Percentiles rank a stretch among this genome's conserved stretches.
Conservation (phyloP, 106 monocot species). For the Narthecium ossifragum region DNA sequence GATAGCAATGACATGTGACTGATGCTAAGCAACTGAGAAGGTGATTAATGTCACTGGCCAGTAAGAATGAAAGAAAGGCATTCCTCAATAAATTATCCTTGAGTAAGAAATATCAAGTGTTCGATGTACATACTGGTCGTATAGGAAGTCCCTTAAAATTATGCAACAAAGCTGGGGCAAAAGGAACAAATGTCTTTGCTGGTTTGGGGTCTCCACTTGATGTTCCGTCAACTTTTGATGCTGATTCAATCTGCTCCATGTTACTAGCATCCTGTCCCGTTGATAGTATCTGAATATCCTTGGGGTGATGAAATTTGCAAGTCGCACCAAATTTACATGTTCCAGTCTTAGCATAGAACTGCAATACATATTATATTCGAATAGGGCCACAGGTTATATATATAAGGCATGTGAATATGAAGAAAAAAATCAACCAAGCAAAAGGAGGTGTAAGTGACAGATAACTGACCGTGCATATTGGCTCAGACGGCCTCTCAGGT, state of each 20-base stretch:
- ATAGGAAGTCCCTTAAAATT: constrained; percentile 94
- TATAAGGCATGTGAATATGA: too few species aligned
- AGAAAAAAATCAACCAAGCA: background rate
- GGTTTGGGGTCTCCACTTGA: constrained; percentile 8
- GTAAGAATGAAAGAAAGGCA: too few species aligned
- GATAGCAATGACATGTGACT: too few species aligned
- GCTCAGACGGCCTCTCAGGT: constrained; percentile 83
- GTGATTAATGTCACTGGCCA: too few species aligned
- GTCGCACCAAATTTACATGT: constrained; percentile 81
- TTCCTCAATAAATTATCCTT: too few species aligned
- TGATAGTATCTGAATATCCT: constrained; percentile 51
- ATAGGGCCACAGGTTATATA: too few species aligned
- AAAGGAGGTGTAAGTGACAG: background rate
- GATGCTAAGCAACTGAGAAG: too few species aligned
- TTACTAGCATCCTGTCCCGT: constrained; percentile 14
- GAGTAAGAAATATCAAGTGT: background rate
- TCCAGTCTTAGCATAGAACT: constrained; percentile 87
- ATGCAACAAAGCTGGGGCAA: constrained; percentile 55
- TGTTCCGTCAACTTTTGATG: constrained; percentile 3
- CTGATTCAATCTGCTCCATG: constrained; percentile 11
- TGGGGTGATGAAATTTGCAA: constrained; percentile 92
- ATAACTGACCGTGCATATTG: constrained; percentile 50
- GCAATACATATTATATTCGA: background rate
- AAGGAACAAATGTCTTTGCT: constrained; percentile 20
- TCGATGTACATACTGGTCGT: constrained; percentile 39